Conservation (phyloP, 139 green algal genomes). For the Chlorella sorokiniana region DNA sequence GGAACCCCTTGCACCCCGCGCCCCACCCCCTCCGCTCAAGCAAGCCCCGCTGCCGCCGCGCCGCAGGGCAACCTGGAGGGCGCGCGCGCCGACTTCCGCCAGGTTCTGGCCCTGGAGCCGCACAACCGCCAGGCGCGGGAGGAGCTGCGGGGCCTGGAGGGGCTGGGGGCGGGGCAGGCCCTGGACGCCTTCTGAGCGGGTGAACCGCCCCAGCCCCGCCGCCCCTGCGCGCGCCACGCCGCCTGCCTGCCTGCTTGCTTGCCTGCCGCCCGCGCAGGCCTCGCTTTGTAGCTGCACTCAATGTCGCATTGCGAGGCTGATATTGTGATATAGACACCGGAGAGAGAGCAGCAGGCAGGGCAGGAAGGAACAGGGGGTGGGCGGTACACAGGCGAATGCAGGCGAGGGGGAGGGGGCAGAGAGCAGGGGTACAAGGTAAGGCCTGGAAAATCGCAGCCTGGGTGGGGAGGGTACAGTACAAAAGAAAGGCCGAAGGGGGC, state of each 20-base stretch:
- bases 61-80: constrained; percentile 24
- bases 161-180: background rate
- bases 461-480: too few species aligned
- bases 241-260: background rate
- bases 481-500: too few species aligned
- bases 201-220: too few species aligned
- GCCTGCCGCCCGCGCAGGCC: background rate
- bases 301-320: too few species aligned
- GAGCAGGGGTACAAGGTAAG: background rate
- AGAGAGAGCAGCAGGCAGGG: background rate
- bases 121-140: constrained; percentile 56
- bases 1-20: background rate
- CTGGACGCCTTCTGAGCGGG: background rate
- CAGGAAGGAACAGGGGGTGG: too few species aligned
- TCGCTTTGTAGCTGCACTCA: background rate
- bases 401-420: background rate
- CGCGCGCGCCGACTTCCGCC: constrained; percentile 49
- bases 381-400: background rate
- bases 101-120: constrained; percentile 57
- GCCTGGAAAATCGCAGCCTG: too few species aligned
- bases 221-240: too few species aligned
- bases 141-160: constrained; percentile 41
- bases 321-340: background rate
- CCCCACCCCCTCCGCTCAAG: background rate
- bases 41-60: background rate